A percentile compares a stretch with the other conserved stretches of the same genome.
Evolutionary conservation across 768 basidiomycete species (phyloP).

Genomic region (Leccinum boreale): DNA sequence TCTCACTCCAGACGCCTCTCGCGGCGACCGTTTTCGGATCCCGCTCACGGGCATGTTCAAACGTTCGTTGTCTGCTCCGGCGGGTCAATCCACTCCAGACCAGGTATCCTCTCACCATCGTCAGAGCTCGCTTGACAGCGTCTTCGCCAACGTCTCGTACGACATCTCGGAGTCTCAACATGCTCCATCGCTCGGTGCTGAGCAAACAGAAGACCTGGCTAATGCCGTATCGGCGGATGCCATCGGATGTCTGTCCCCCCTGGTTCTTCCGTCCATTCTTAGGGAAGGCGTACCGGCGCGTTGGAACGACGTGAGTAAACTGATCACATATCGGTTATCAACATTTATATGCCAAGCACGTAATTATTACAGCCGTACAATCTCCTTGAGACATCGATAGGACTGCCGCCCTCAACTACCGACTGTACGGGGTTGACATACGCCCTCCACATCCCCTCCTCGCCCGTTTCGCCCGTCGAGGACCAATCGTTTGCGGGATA

Average conservation of each 20-base stretch:
- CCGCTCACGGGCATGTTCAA: constrained; percentile 65
- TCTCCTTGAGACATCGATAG: constrained; percentile 33
- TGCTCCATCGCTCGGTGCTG: constrained; percentile 9
- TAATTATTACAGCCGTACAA: constrained; percentile 31
- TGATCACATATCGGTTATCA: constrained; percentile 9
- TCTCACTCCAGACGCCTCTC: constrained; percentile 26
- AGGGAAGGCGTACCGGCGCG: constrained; percentile 29
- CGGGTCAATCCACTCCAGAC: constrained; percentile 21
- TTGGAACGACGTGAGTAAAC: constrained; percentile 33
- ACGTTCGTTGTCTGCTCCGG: constrained; percentile 59
- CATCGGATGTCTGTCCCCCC: constrained; percentile 27
- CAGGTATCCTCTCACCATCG: constrained; percentile 15
- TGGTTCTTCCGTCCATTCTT: constrained; percentile 31
- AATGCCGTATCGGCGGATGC: constrained; percentile 22
- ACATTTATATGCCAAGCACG: constrained; percentile 10
- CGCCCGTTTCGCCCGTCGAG: constrained; percentile 22
- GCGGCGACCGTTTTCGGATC: constrained; percentile 37
- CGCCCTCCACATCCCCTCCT: constrained; percentile 21
- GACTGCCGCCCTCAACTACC: constrained; percentile 19
- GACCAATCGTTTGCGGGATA: constrained; percentile 22
- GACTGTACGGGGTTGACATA: constrained; percentile 25
- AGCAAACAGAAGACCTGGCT: constrained; percentile 22
- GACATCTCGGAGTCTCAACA: constrained; percentile 24
- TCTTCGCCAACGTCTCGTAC: constrained; percentile 31
- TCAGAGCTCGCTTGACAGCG: constrained; percentile 27